Evolutionary conservation across 164 flowering plant species (phyloP).

Genomic region (Dillenia turbinata): DNA sequence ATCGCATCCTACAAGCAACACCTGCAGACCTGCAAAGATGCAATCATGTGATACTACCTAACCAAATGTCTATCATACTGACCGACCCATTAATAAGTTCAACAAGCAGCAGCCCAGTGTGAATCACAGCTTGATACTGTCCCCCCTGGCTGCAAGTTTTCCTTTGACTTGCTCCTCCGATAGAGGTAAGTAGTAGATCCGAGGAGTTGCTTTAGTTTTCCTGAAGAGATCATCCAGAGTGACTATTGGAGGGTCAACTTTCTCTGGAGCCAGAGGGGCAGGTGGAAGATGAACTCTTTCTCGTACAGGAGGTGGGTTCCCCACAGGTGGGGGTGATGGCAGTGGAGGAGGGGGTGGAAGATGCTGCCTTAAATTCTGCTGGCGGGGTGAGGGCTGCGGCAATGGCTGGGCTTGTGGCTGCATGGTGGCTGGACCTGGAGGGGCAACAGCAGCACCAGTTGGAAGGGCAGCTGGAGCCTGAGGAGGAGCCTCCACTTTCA

Average conservation of each 20-base stretch:
- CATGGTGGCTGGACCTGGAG: conserved; percentile 11
- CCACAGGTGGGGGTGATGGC: conserved; percentile 44
- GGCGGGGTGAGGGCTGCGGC: conserved; percentile 46
- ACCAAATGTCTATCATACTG: conserved; percentile 19
- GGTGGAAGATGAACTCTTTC: conserved; percentile 54
- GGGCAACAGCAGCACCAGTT: conserved; percentile 11
- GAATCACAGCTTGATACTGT: conserved; percentile 28
- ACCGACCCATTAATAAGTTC: conserved; percentile 7
- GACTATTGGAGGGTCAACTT: conserved; percentile 61
- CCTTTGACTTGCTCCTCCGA: conserved; percentile 77
- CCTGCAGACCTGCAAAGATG: conserved; percentile 52
- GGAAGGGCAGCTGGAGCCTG: conserved; percentile 32
- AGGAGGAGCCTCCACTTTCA: conserved; percentile 44
- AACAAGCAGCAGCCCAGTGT: conserved; percentile 7
- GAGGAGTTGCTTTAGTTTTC: conserved; percentile 73
- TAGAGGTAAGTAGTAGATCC: conserved; percentile 82
- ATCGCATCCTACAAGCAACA: conserved; percentile 5
- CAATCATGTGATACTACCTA: conserved; percentile 24
- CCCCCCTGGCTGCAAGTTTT: conserved; percentile 43
- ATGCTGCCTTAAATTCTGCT: conserved; percentile 39
- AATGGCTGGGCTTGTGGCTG: conserved; percentile 18
- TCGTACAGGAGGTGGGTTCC: conserved; percentile 38
- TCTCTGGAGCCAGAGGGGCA: conserved; percentile 54
- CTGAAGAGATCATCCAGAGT: conserved; percentile 82
- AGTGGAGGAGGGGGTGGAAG: conserved; percentile 50